Percentiles rank a stretch among this genome's conserved stretches.
Evolutionary conservation across 805 yeast species (phyloP).

Genomic region (Lachancea sp.): DNA sequence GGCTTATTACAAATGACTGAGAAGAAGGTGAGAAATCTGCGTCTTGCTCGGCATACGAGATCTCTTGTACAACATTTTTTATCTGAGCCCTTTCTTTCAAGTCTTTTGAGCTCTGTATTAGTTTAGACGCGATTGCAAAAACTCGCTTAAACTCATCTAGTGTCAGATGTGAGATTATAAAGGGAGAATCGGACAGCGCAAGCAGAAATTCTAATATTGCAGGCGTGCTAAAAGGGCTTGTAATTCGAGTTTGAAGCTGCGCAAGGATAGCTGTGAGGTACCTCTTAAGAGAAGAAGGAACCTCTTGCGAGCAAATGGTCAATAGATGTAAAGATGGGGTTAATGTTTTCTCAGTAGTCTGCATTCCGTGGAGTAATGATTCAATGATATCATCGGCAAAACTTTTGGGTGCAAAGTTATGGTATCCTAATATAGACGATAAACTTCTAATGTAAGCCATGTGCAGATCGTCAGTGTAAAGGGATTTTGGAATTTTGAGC

Average conservation of each 20-base stretch:
- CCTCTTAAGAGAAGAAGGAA: slow-evolving; percentile 66
- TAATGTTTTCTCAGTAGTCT: slow-evolving; percentile 71
- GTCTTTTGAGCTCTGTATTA: slow-evolving; percentile 66
- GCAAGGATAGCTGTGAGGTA: slow-evolving; percentile 61
- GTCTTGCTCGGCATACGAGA: slow-evolving; percentile 38
- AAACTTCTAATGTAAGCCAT: slow-evolving; percentile 57
- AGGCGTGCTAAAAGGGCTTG: slow-evolving; percentile 60
- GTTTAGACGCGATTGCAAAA: slow-evolving; percentile 77
- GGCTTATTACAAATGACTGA: slow-evolving; percentile 38
- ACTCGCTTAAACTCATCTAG: slow-evolving; percentile 72
- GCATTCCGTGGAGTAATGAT: slow-evolving; percentile 51
- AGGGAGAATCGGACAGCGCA: slow-evolving; percentile 59
- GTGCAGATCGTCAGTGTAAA: slow-evolving; percentile 56
- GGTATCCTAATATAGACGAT: slow-evolving; percentile 58
- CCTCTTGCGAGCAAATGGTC: slow-evolving; percentile 72
- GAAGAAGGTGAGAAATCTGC: slow-evolving; percentile 55
- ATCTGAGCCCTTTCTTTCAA: slow-evolving; percentile 17
- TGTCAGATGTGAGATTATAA: slow-evolving; percentile 63
- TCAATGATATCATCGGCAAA: slow-evolving; percentile 61
- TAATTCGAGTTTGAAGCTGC: slow-evolving; percentile 67
- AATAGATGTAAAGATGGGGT: slow-evolving; percentile 72
- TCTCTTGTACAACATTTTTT: slow-evolving; percentile 3
- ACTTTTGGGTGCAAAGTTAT: slow-evolving; percentile 42
- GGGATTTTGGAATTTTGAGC: slow-evolving; percentile 37
- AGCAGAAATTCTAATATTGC: slow-evolving; percentile 71